Conservation (phyloP, 2,329 filamentous ascomycete species). For the Ceratocystiopsis sp. region DNA sequence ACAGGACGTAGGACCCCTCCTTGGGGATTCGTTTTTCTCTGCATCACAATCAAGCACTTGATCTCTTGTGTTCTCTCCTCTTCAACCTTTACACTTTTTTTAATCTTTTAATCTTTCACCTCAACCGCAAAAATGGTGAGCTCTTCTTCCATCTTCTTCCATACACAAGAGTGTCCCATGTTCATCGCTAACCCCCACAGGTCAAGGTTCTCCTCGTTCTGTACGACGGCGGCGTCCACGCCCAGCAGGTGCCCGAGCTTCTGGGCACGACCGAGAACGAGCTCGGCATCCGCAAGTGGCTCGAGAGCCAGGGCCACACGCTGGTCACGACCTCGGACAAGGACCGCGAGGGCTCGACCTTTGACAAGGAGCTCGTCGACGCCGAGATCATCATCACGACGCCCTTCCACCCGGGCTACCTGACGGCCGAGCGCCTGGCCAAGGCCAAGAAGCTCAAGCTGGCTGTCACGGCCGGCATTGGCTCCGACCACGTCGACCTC, state of each 20-base stretch:
- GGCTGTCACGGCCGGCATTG: slow-evolving; percentile 91
- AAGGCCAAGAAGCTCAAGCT: slow-evolving; percentile 99
- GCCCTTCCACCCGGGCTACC: slow-evolving; percentile 96
- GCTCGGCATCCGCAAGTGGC: slow-evolving; percentile 91
- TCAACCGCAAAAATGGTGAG: too few relatives aligned
- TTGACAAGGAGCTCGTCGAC: slow-evolving; percentile 90
- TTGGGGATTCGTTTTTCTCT: too few relatives aligned
- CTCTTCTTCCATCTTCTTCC: too few relatives aligned
- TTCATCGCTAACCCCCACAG: slow-evolving; percentile 39
- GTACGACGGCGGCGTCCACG: slow-evolving; percentile 84
- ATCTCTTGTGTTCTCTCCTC: background rate
- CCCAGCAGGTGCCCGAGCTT: slow-evolving; percentile 66
- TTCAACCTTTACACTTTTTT: background rate
- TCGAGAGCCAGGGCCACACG: slow-evolving; percentile 92
- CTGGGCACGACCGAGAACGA: slow-evolving; percentile 97
- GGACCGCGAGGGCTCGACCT: slow-evolving; percentile 79
- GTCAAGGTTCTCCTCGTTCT: slow-evolving; percentile 90
- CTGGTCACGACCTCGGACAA: slow-evolving; percentile 96
- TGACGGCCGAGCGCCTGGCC: slow-evolving; percentile 86
- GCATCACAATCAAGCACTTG: too few relatives aligned
- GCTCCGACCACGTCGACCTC: slow-evolving; percentile 95
- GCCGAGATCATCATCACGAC: slow-evolving; percentile 99
- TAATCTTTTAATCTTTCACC: background rate
- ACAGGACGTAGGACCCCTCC: too few relatives aligned
- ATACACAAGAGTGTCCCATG: too few relatives aligned